Percentiles rank a stretch among this genome's conserved stretches.
phyloP scores from a whole-genome alignment of 495 filamentous ascomycete genomes.

The Penicillium verhagenii region DNA sequence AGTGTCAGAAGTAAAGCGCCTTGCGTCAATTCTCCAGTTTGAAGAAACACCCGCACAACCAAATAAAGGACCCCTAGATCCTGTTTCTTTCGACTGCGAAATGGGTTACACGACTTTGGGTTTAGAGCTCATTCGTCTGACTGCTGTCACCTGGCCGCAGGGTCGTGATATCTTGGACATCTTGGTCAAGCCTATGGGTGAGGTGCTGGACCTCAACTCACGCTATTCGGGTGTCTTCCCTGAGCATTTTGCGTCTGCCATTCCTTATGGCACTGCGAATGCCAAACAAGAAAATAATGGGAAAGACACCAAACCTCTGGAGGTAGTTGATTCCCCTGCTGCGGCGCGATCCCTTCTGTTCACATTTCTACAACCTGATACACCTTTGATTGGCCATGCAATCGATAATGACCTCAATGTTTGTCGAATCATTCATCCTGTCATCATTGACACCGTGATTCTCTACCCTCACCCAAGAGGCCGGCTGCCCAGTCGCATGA shows the following conservation, averaged over 20 bases:
- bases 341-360: conserved; percentile 73
- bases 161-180: conserved; percentile 76
- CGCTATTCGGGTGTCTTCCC: conserved; percentile 81
- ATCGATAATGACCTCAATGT: conserved; percentile 93
- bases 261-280: conserved; percentile 48
- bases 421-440: conserved; percentile 77
- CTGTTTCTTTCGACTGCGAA: conserved; percentile 89
- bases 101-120: conserved; percentile 93
- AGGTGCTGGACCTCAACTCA: conserved; percentile 86
- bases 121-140: conserved; percentile 84
- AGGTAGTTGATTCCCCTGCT: conserved; percentile 67
- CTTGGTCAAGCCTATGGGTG: conserved; percentile 79
- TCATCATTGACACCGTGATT: conserved; percentile 81
- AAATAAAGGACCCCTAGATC: conserved; percentile 33
- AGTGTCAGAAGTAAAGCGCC: conserved; percentile 66
- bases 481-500: conserved; percentile 66
- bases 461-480: conserved; percentile 76
- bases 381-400: conserved; percentile 86
- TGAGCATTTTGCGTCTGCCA: conserved; percentile 68
- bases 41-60: conserved; percentile 66
- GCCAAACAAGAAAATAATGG: background rate
- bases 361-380: conserved; percentile 64
- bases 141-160: conserved; percentile 80
- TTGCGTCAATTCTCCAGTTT: conserved; percentile 79
- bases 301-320: conserved; percentile 40